phyloP scores from a whole-genome alignment of 192 early-diverging fungal genomes.

The Backusella circina region DNA sequence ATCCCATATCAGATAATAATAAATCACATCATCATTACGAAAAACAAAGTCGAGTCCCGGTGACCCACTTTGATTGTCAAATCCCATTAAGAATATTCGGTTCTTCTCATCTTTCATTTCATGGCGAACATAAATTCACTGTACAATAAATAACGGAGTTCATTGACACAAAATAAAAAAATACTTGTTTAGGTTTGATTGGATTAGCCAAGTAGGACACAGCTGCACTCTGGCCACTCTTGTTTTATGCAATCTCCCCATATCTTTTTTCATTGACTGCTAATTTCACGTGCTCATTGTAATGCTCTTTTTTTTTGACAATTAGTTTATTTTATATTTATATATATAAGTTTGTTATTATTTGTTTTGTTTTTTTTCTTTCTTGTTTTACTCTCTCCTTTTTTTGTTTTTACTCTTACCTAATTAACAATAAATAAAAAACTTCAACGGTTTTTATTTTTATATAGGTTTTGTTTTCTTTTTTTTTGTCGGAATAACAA shows the following conservation, averaged over 20 bases:
- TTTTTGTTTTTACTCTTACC: slow-evolving; percentile 8
- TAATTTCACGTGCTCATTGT: not conserved
- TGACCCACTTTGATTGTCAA: slow-evolving; percentile 39
- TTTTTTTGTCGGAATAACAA: not conserved
- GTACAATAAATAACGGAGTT: slow-evolving; percentile 1
- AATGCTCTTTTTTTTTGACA: not conserved
- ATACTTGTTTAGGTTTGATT: slow-evolving; percentile 13
- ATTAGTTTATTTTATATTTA: no score
- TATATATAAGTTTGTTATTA: not conserved
- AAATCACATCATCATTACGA: slow-evolving; percentile 55
- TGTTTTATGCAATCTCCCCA: slow-evolving; percentile 1
- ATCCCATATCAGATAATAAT: slow-evolving; percentile 47
- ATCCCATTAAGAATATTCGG: not conserved
- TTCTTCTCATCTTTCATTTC: not conserved
- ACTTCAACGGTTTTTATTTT: not conserved
- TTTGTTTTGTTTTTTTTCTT: not conserved
- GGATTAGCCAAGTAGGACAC: not conserved
- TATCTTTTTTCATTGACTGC: slow-evolving; percentile 2
- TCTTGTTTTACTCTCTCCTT: not conserved
- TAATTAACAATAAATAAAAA: not conserved
- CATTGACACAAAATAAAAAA: not conserved
- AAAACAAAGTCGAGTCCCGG: slow-evolving; percentile 46
- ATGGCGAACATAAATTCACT: slow-evolving; percentile 1
- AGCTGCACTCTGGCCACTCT: not conserved
- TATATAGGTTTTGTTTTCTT: not conserved